Evolutionary conservation across 768 basidiomycete species (phyloP), one percentile per base, ranked within the genome.

Genomic region (Butyriboletus loyo): DNA sequence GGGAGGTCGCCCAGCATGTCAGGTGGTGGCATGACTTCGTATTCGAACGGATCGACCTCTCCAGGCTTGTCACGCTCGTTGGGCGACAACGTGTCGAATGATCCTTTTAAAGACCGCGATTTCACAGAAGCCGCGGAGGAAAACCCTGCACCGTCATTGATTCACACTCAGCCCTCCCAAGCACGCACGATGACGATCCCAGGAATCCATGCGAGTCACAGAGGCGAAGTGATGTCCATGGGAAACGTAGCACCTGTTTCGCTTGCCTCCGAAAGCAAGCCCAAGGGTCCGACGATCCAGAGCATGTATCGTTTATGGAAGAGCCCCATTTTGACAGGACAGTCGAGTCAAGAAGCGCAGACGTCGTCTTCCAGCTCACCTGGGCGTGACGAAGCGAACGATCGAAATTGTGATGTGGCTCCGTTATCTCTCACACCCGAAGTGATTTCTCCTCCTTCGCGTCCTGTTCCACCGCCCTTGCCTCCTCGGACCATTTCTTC

Each of bases 151-250:
- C 67, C 74, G 10, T 70, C 75, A 17, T 81, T 85, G 8, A 88
- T 89, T 58, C 82, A 85, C 57, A 83, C 83, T 17, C 91, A 92
- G 62, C 90, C 90, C 3, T 66, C 74, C 8, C 82, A 84, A 64
- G 86, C 82, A 28, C 86, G 83, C 60, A 86, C 79, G 37, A 93
- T 93, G 91, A 84, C 82, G 14, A 92, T 93, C 56, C 91, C 91
- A 9, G 88, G 89, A 2, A 93, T 93, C 54, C 90, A 92, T 61
- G 89, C 83, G 4, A 88, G 84, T 59, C 86, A 92, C 62, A 82
- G 82, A n/a, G 87, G 87, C 9, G 89, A 92, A 55, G 81, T 92
- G 38, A 89, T 89, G 84, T 86, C 89, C 4, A 78, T 93, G 77
- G 91, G 91, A 11, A 85, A 88, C 60, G 80, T 82, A 50, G 82